Conservation (phyloP, 345 rosid genomes). For the Isatis tinctoria region DNA sequence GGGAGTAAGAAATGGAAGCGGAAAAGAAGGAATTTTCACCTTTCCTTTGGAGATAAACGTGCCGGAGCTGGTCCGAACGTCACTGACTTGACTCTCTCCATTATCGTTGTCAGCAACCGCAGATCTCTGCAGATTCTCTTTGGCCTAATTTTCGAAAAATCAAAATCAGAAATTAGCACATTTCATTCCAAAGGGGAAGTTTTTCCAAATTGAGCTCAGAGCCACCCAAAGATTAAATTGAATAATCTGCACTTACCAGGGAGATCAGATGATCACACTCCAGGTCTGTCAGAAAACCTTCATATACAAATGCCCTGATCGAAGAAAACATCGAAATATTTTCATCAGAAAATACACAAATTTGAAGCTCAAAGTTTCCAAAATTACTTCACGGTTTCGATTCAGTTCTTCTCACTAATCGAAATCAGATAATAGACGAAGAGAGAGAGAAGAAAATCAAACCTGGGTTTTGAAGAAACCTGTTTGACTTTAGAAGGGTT, state of each 20-base stretch:
- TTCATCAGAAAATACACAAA: neutral
- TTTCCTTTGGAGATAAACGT: slow-evolving; percentile 86
- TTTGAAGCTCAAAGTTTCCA: neutral
- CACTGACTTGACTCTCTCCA: slow-evolving; percentile 79
- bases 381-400: neutral
- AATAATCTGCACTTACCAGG: slow-evolving; percentile 44
- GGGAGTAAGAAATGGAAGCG: neutral
- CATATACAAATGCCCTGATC: slow-evolving; percentile 83
- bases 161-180: neutral
- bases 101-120: slow-evolving; percentile 88
- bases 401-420: neutral
- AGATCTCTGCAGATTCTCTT: slow-evolving; percentile 84
- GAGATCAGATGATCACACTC: slow-evolving; percentile 97
- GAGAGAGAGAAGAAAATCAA: neutral
- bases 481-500: slow-evolving; percentile 86
- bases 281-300: slow-evolving; percentile 84
- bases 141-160: slow-evolving; percentile 45
- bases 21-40: slow-evolving; percentile 33
- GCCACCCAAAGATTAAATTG: neutral
- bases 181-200: neutral
- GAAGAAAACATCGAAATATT: neutral
- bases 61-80: slow-evolving; percentile 95
- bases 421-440: neutral
- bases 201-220: slow-evolving; percentile 9
- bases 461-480: slow-evolving; percentile 86